Evolutionary conservation across 1,284 basidiomycete genomes (phyloP), one percentile per base, ranked within the genome.

Genomic region (Phlebopus sp.): DNA sequence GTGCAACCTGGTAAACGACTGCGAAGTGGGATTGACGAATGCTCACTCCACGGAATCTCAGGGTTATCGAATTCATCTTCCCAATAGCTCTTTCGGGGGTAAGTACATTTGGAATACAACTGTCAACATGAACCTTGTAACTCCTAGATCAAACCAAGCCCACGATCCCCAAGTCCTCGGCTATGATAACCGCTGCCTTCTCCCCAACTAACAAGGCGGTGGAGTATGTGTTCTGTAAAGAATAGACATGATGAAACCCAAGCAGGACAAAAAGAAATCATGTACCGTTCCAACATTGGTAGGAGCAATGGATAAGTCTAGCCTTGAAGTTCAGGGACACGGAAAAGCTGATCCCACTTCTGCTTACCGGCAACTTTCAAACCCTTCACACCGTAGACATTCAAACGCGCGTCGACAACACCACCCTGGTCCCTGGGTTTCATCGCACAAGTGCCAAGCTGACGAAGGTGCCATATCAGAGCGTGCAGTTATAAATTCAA

Each of bases 361-460:
- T 4, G 32, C 48, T 1, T 37, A 55, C 54, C 54, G 11, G 51
- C 51, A 19, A 55, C 41, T 42, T 57, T 57, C 10, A 55, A 44
- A 3, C 45, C 42, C 15, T 48, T 36, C 2, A 53, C 49, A 18
- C 47, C 50, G 19, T 51, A 51, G 11, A 51, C 50, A n/a, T 53
- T 54, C 8, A 54, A 36, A 13, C 41, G 23, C 13, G 45, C 25
- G 21, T 52, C 42, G 6, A 54, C 52, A 32, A 54, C 52, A 13
- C 52, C 46, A 23, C 43, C 42, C 21, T 46, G 30, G 13, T 30
- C 42, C 15, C 46, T 35, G 1, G 46, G 39, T 19, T 53, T 52
- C 52, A 53, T 54, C 5, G 52, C 51, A 13, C 51, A 53, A 23
- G 52, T 53, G 18, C 52, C 52, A n/a, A 49, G 37, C 52, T 44